Evolutionary conservation across 257 asterid genomes (phyloP).

Genomic region (Solanum paucissectum): DNA sequence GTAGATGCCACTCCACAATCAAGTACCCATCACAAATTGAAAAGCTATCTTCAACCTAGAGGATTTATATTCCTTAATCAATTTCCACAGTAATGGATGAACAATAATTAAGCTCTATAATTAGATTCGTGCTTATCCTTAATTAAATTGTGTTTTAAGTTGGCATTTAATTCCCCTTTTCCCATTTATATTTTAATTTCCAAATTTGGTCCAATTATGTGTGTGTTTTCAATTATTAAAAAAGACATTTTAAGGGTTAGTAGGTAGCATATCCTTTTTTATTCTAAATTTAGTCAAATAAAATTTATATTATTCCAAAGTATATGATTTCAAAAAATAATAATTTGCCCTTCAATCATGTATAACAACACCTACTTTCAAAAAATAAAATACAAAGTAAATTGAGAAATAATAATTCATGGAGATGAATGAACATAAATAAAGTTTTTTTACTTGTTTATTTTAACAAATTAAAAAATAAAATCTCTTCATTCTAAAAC

Average conservation of each 20-base stretch:
- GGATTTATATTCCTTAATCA: not conserved
- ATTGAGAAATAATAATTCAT: not conserved
- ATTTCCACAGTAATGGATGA: not conserved
- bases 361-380: not conserved
- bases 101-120: not conserved
- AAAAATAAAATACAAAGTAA: not conserved
- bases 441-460: not conserved
- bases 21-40: not conserved
- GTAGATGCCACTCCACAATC: not conserved
- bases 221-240: not conserved
- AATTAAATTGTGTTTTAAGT: not conserved
- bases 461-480: not conserved
- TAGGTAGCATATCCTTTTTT: not conserved
- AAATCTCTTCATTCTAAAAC: not conserved
- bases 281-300: not conserved
- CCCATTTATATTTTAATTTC: not conserved
- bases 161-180: not conserved
- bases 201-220: not conserved
- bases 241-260: not conserved
- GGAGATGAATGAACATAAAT: not conserved
- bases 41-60: not conserved
- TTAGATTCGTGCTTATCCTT: not conserved
- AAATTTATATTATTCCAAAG: not conserved
- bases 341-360: not conserved
- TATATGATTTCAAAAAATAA: not conserved